Conservation (phyloP, 768 basidiomycete species). For the Termitomyces sp. region DNA sequence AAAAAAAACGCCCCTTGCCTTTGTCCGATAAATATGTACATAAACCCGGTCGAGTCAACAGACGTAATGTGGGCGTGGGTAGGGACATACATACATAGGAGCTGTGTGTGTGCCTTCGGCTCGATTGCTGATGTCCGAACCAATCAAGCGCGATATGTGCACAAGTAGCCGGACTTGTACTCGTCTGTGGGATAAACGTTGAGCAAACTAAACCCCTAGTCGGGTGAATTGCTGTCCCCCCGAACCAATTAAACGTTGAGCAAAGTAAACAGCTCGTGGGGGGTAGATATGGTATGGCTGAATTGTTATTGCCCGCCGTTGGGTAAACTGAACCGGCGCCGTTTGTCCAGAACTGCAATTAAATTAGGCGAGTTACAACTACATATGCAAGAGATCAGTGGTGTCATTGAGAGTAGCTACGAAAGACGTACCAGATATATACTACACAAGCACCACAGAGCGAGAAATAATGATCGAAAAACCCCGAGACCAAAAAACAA, state of each 20-base stretch:
- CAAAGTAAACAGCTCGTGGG: no score
- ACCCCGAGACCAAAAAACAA: neutral
- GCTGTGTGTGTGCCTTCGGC: neutral
- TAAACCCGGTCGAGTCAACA: neutral
- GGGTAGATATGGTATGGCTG: neutral
- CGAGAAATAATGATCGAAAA: neutral
- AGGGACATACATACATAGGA: no score
- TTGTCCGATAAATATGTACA: neutral
- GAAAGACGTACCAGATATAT: slow-evolving; percentile 26
- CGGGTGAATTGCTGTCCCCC: neutral
- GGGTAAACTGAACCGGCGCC: no score
- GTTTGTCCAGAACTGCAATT: no score
- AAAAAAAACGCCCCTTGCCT: neutral
- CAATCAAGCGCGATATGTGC: neutral
- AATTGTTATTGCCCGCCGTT: neutral
- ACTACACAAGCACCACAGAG: slow-evolving; percentile 17
- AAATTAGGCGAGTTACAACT: slow-evolving; percentile 16
- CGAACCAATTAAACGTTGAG: neutral
- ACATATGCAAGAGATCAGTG: slow-evolving; percentile 14
- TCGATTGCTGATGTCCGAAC: neutral
- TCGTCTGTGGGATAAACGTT: neutral
- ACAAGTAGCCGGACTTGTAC: no score
- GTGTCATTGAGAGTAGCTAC: neutral
- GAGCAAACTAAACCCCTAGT: no score
- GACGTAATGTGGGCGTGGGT: neutral